phyloP scores from a whole-genome alignment of 1,284 basidiomycete species.

The Pterula multifida region DNA sequence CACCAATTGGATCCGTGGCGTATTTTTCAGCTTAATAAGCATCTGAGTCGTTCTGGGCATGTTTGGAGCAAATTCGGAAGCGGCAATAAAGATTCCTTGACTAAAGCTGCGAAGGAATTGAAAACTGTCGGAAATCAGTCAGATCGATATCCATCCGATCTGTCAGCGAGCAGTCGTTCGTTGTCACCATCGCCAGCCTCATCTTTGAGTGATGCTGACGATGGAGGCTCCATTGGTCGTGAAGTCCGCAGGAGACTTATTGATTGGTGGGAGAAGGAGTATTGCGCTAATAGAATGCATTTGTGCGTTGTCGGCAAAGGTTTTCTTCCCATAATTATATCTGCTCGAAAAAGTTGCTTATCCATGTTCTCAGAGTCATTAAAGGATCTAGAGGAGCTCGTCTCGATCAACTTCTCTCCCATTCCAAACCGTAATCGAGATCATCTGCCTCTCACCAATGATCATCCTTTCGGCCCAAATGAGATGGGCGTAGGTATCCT shows the following conservation, averaged over 20 bases:
- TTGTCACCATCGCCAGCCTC: constrained; percentile 51
- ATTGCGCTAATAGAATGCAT: constrained; percentile 92
- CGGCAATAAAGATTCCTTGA: constrained; percentile 80
- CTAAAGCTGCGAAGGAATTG: constrained; percentile 48
- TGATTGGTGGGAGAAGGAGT: constrained; percentile 91
- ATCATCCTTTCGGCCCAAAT: constrained; percentile 67
- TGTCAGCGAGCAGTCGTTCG: constrained; percentile 20
- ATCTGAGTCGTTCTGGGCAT: constrained; percentile 71
- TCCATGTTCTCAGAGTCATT: constrained; percentile 48
- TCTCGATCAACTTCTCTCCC: constrained; percentile 69
- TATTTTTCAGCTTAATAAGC: constrained; percentile 94
- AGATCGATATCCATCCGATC: neutral
- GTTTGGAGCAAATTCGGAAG: constrained; percentile 92
- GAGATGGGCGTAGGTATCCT: constrained; percentile 36
- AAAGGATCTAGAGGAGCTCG: constrained; percentile 63
- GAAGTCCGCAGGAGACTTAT: constrained; percentile 88
- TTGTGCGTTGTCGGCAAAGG: constrained; percentile 87
- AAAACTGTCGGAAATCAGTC: constrained; percentile 33
- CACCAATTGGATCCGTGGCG: constrained; percentile 93
- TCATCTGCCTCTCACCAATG: constrained; percentile 54
- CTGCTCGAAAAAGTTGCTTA: constrained; percentile 2
- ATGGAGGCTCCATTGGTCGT: constrained; percentile 67
- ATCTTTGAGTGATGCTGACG: constrained; percentile 53
- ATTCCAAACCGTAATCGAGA: constrained; percentile 62
- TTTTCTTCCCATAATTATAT: constrained; percentile 5